Conservation (phyloP, 2,329 filamentous ascomycete species). For the Mycosphaerella sp. region DNA sequence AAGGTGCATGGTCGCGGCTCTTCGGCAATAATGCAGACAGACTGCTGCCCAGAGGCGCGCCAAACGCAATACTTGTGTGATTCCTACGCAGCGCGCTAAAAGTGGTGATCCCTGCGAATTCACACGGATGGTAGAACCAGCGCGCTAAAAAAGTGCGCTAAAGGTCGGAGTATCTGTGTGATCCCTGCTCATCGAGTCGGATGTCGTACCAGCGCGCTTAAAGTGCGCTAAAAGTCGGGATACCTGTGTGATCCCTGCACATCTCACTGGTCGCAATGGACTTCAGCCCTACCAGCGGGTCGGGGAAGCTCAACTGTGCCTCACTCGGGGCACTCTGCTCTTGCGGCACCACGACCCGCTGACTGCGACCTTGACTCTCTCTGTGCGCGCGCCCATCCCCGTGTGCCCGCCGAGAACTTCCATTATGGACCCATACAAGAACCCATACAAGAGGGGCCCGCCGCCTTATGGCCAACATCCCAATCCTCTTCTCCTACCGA, state of each 20-base stretch:
- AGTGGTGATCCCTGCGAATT: too few relatives aligned
- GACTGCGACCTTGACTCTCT: too few relatives aligned
- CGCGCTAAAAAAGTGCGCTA: slow-evolving; percentile 4
- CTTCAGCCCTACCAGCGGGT: background rate
- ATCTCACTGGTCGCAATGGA: background rate
- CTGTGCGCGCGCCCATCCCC: background rate
- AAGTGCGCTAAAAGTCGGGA: slow-evolving; percentile 2
- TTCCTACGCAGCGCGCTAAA: too few relatives aligned
- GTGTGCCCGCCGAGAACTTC: background rate
- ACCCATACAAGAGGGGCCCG: too few relatives aligned
- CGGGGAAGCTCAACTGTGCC: slow-evolving; percentile 1
- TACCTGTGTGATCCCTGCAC: background rate
- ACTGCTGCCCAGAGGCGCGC: too few relatives aligned
- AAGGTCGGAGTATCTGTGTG: background rate
- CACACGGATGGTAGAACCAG: too few relatives aligned
- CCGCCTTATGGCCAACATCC: background rate
- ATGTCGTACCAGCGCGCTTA: too few relatives aligned
- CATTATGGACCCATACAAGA: too few relatives aligned
- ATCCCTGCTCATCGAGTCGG: background rate
- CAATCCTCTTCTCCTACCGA: background rate
- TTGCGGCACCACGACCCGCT: slow-evolving; percentile 1
- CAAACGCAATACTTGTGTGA: too few relatives aligned
- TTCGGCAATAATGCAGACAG: too few relatives aligned
- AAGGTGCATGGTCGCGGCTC: too few relatives aligned
- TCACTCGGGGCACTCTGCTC: slow-evolving; percentile 1